Percentiles rank a stretch among this genome's conserved stretches.
These are phyloP conservation scores for Liriodendron chinense DNA, from an alignment of 164 flowering plant species.

Conservation along the genomic window DNA sequence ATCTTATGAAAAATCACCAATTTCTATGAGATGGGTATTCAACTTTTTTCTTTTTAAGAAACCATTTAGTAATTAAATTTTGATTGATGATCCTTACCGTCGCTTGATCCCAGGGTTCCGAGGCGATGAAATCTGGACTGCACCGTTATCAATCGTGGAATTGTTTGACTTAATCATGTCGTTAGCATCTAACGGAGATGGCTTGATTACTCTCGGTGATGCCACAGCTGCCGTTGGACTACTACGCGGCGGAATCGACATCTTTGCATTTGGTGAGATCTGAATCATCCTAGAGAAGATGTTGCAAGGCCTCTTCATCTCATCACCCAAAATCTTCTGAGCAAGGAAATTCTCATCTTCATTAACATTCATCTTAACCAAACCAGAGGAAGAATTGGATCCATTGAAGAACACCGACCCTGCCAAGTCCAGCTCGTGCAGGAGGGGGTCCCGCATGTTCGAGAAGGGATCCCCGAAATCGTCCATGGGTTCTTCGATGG, in stretches of 20 bases:
- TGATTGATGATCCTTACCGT: constrained; percentile 31
- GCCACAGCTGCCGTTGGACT: constrained; percentile 21
- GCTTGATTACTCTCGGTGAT: constrained; percentile 25
- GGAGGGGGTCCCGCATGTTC: constrained; percentile 48
- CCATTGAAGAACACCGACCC: constrained; percentile 25
- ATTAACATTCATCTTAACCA: constrained; percentile 16
- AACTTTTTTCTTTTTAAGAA: neutral
- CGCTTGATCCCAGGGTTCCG: constrained; percentile 72
- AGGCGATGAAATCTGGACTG: constrained; percentile 77
- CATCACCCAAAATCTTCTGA: constrained; percentile 31
- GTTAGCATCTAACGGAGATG: constrained; percentile 20
- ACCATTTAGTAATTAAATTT: neutral
- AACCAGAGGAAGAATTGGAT: constrained; percentile 8
- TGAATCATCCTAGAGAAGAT: constrained; percentile 54
- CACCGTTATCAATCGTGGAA: constrained; percentile 35
- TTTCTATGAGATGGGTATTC: constrained; percentile 1
- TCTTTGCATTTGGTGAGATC: constrained; percentile 51
- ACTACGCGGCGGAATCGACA: constrained; percentile 23
- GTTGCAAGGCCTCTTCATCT: constrained; percentile 34
- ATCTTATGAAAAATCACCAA: neutral
- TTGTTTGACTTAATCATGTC: constrained; percentile 28
- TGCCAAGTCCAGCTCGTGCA: constrained; percentile 35
- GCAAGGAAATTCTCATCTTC: constrained; percentile 9
- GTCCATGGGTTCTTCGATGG: constrained; percentile 13
- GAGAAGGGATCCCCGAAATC: constrained; percentile 60